These are phyloP conservation scores for Pseudogymnoascus sp. DNA, from an alignment of 2,329 filamentous ascomycete species.

Conservation along the genomic window DNA sequence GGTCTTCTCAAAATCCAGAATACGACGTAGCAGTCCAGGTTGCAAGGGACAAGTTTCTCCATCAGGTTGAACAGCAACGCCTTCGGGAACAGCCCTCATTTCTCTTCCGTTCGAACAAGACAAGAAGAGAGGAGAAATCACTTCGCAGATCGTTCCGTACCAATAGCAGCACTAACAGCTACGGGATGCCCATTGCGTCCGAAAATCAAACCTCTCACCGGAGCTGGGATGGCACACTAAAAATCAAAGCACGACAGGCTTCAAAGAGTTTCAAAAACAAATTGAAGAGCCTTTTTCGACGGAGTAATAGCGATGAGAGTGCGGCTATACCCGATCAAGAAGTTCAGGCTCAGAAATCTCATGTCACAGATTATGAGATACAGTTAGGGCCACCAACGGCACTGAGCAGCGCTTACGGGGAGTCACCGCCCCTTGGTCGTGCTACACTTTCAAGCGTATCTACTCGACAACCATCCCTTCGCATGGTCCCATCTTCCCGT, in stretches of 20 bases:
- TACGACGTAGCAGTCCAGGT: constrained; percentile 32
- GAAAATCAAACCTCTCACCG: constrained; percentile 16
- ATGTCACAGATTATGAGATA: constrained; percentile 21
- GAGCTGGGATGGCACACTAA: constrained; percentile 33
- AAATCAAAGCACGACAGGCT: constrained; percentile 49
- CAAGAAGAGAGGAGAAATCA: constrained; percentile 20
- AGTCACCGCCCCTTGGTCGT: constrained; percentile 35
- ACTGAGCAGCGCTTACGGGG: constrained; percentile 31
- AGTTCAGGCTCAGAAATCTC: constrained; percentile 35
- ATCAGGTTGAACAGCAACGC: constrained; percentile 30
- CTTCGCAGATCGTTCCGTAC: constrained; percentile 44
- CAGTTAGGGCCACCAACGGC: constrained; percentile 18
- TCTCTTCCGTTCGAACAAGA: constrained; percentile 33
- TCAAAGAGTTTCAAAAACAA: constrained; percentile 55
- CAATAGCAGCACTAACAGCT: constrained; percentile 35
- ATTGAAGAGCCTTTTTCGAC: constrained; percentile 49
- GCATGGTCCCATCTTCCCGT: constrained; percentile 38
- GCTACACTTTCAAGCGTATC: constrained; percentile 30
- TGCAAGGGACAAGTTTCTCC: constrained; percentile 31
- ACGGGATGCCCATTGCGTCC: constrained; percentile 27
- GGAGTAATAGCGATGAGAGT: constrained; percentile 30
- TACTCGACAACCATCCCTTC: constrained; percentile 43
- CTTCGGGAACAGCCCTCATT: constrained; percentile 37
- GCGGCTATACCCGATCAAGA: constrained; percentile 42
- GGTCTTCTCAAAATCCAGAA: constrained; percentile 20